phyloP scores from a whole-genome alignment of 2,329 filamentous ascomycete species.

The Colletotrichum abscissum region DNA sequence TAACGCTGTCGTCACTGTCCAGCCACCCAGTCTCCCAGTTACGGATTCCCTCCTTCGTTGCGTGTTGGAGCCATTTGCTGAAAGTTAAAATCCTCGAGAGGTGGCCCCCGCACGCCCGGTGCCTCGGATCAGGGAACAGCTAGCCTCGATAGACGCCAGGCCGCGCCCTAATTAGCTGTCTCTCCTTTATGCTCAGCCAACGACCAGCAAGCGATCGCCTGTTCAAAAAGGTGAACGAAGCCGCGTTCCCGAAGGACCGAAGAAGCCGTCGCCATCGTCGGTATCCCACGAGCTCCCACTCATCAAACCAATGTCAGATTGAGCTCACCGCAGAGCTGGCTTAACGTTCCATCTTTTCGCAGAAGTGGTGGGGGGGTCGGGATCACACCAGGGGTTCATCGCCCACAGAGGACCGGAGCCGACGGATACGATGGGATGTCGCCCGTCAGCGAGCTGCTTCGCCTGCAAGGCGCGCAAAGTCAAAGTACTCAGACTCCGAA shows the following conservation, averaged over 20 bases:
- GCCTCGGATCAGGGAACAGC: not conserved
- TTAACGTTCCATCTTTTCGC: not conserved
- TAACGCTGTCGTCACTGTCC: not conserved
- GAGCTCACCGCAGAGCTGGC: not conserved
- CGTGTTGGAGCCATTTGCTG: not conserved
- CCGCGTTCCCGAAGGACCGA: not conserved
- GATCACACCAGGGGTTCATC: not conserved
- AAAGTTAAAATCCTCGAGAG: not conserved
- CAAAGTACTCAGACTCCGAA: not conserved
- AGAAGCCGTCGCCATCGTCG: not conserved
- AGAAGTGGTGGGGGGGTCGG: not conserved
- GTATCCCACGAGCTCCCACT: not conserved
- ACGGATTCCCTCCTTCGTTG: not conserved
- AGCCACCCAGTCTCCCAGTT: no score
- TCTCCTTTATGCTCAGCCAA: not conserved
- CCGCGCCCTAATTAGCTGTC: not conserved
- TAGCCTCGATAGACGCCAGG: not conserved
- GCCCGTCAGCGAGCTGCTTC: constrained; percentile 20
- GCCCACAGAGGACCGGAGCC: not conserved
- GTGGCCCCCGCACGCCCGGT: not conserved
- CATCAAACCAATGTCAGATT: not conserved
- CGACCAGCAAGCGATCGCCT: not conserved
- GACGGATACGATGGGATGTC: constrained; percentile 34
- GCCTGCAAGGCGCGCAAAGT: constrained; percentile 28
- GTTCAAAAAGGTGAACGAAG: not conserved